Evolutionary conservation across 768 basidiomycete genomes (phyloP), one percentile per base, ranked within the genome.

Genomic region (Guyanaporus albipodus): DNA sequence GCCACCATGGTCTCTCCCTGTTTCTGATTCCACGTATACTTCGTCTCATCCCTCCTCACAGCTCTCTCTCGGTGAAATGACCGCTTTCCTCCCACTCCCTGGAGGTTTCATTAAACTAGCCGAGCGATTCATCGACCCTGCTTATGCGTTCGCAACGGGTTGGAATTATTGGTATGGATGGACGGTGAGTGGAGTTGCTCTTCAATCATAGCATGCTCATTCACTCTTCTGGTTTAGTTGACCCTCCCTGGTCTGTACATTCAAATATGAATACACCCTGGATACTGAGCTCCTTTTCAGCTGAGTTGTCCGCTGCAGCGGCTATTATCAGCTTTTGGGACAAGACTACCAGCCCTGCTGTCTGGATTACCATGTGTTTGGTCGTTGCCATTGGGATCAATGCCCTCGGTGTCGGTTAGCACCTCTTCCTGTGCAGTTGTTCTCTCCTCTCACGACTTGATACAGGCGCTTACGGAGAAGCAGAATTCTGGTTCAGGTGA

Each of bases 281-380:
- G n/a, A 22, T n/a, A 11, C 44, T 65, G 11, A 64, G 18, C 6
- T 4, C 40, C 24, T 44, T n/a, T 32, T 8, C 32, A 52, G 75
- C 76, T 6, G 79, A 80, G 47, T 54, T 79, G 4, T 70, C 73
- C 27, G 79, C 79, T 0, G 71, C 74, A 0, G 73, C 80, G 10
- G 66, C 79, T 3, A 52, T 82, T 32, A 73, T 83, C 59, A 62
- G 67, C 39, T 79, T 62, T 54, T 78, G 77, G 76, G 70, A 69
- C 43, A 27, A 32, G 7, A 51, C 47, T 3, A 63, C 73, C 31
- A 74, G 63, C 45, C 68, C 75, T 37, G 77, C 71, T 0, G 70
- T 68, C 7, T 82, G 76, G 74, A 77, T 83, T 46, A 65, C 72
- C 2, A 61, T 83, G 27, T 79, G 73, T 49, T 57, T 81, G 14